phyloP scores from a whole-genome alignment of 2,329 filamentous ascomycete species.

The Aaosphaeria arxii region DNA sequence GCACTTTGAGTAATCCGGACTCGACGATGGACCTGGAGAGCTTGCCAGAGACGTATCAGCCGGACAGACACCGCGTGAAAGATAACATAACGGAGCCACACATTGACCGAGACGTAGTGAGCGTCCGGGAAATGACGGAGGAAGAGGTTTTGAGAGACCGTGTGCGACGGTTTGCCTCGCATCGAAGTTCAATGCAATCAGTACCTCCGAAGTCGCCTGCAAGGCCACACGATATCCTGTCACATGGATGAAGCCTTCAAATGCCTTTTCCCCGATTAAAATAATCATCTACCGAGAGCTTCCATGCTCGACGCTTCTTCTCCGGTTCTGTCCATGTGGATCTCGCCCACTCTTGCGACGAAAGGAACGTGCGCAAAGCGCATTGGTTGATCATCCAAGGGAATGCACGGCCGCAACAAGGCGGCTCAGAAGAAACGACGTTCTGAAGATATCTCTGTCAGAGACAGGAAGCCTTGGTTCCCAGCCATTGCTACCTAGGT shows the following conservation, averaged over 20 bases:
- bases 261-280: neutral
- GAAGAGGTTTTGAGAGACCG: constrained; percentile 1
- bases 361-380: no score
- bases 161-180: constrained; percentile 3
- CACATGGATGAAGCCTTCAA: constrained; percentile 6
- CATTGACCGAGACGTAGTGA: constrained; percentile 2
- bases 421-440: no score
- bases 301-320: no score
- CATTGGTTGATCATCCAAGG: no score
- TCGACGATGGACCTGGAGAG: constrained; percentile 1
- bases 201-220: constrained; percentile 10
- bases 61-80: neutral
- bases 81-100: neutral
- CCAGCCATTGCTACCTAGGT: no score
- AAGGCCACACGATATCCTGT: constrained; percentile 8
- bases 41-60: constrained; percentile 3
- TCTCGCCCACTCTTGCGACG: no score
- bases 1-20: neutral
- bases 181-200: constrained; percentile 3
- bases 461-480: no score
- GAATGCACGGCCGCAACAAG: no score
- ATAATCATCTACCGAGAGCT: no score
- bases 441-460: no score
- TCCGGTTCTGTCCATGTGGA: no score
- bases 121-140: constrained; percentile 3